Conservation (phyloP, 2,329 filamentous ascomycete genomes). For the Colletotrichum brevisporum region DNA sequence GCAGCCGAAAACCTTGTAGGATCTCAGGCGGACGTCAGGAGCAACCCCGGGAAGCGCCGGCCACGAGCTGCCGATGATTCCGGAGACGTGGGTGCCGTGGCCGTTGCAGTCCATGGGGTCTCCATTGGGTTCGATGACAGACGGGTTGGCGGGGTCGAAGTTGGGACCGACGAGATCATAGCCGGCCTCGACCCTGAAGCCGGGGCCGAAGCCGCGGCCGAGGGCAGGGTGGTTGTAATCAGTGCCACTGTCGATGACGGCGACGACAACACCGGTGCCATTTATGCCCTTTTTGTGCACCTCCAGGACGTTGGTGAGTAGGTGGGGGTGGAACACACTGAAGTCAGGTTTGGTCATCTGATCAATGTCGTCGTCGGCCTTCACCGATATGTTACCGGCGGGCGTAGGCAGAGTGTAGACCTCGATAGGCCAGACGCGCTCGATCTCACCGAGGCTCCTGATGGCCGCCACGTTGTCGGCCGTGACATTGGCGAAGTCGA, state of each 20-base stretch:
- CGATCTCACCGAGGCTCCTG: constrained; percentile 17
- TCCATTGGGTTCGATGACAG: constrained; percentile 13
- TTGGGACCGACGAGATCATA: constrained; percentile 62
- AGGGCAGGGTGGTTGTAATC: constrained; percentile 66
- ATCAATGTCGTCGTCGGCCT: too few species aligned
- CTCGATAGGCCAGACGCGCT: neutral
- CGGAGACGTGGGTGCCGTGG: constrained; percentile 48
- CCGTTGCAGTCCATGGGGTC: constrained; percentile 56
- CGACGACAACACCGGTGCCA: constrained; percentile 18
- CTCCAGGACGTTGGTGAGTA: constrained; percentile 11
- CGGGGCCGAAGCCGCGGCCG: constrained; percentile 65
- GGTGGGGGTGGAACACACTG: constrained; percentile 10
- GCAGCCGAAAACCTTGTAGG: constrained; percentile 56
- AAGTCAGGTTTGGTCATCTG: neutral
- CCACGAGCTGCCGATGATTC: constrained; percentile 41
- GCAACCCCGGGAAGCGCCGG: constrained; percentile 56
- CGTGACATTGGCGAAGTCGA: constrained; percentile 20
- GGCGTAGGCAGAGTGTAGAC: neutral
- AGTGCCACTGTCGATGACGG: constrained; percentile 54
- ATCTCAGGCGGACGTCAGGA: constrained; percentile 55
- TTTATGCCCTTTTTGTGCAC: constrained; percentile 11
- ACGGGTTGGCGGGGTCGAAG: constrained; percentile 47
- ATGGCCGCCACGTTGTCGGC: constrained; percentile 6
- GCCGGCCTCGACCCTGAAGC: constrained; percentile 61
- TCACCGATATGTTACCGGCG: too few species aligned